Evolutionary conservation across 2,329 filamentous ascomycete species (phyloP), one percentile per base, ranked within the genome.

Genomic region (Penicillium sp.): DNA sequence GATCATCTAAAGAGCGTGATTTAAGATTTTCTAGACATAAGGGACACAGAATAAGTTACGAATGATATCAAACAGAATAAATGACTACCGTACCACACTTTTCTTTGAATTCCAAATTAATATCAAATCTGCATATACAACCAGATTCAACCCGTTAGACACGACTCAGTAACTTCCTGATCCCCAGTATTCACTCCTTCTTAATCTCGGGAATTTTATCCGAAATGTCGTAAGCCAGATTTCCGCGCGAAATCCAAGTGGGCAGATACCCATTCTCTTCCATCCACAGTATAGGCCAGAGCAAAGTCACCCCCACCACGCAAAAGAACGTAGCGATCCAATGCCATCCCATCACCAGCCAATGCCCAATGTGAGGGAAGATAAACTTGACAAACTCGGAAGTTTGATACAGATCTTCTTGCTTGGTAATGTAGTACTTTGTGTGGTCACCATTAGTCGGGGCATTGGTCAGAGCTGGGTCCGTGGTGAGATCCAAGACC

Each of bases 391-490:
- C 79, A 64, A 88, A 89, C 67, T 96, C 89, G 52, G 87, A 88
- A 0, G 87, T 82, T 70, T 94, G 91, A 71, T 96, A 96, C 7
- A 93, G 78, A 72, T 97, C 92, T 66, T 96, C 88, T 73, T 97
- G 93, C 19, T 82, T 84, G 6, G 81, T 76, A 64, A 96, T 93
- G 72, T 88, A 90, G 78, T 93, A 95, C 60, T 82, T 83, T 25
- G 70, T 76, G 40, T 69, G 63, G 10, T 70, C 65, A 6, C 60
- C 67, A 42, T 71, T 65, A 14, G 43, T 61, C 45, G 55, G 67
- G 35, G 64, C 55, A n/a, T 60, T 54, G 38, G 51, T 59, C 16
- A 64, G 55, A 13, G 53, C 54, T 19, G 80, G 73, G 33, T 81
- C 76, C 16, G 82, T 82, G 1, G 81, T 80, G 16, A 94, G 84